These are phyloP conservation scores for Pholiota conissans DNA, from an alignment of 768 basidiomycete genomes.

Conservation along the genomic window DNA sequence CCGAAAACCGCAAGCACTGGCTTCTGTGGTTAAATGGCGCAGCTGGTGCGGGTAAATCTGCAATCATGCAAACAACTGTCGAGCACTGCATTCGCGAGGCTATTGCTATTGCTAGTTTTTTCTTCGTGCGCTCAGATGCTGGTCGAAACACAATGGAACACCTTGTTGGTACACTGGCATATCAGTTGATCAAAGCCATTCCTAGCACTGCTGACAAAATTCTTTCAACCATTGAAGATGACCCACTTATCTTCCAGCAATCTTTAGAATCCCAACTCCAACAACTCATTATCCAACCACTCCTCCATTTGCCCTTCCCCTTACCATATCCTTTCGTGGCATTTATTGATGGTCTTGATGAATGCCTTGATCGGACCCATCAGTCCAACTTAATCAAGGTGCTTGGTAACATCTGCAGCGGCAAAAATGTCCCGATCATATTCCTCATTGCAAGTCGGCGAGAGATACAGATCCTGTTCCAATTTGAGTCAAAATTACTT, in stretches of 20 bases:
- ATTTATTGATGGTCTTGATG: slow-evolving; percentile 26
- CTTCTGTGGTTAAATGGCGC: slow-evolving; percentile 9
- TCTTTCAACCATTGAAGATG: too few species aligned
- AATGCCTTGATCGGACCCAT: slow-evolving; percentile 11
- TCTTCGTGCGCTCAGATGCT: not conserved
- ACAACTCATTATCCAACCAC: too few species aligned
- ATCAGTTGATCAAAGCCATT: too few species aligned
- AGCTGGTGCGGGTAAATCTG: slow-evolving; percentile 10
- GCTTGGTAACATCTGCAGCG: not conserved
- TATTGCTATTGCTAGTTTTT: not conserved
- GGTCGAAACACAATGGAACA: not conserved
- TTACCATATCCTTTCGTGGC: too few species aligned
- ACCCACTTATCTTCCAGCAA: too few species aligned
- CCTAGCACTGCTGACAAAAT: too few species aligned
- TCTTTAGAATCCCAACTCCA: too few species aligned
- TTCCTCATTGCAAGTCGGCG: not conserved
- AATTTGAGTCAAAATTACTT: not conserved
- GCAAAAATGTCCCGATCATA: not conserved
- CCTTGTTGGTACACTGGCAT: not conserved
- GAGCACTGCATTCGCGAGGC: not conserved
- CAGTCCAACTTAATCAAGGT: not conserved
- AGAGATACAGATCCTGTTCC: not conserved
- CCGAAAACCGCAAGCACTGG: not conserved
- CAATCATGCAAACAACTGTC: slow-evolving; percentile 3
- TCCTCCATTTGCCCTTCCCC: too few species aligned